A percentile compares a stretch with the other conserved stretches of the same genome.
Evolutionary conservation across 306 rosid genomes (phyloP).

Genomic region (Castanea sativa): DNA sequence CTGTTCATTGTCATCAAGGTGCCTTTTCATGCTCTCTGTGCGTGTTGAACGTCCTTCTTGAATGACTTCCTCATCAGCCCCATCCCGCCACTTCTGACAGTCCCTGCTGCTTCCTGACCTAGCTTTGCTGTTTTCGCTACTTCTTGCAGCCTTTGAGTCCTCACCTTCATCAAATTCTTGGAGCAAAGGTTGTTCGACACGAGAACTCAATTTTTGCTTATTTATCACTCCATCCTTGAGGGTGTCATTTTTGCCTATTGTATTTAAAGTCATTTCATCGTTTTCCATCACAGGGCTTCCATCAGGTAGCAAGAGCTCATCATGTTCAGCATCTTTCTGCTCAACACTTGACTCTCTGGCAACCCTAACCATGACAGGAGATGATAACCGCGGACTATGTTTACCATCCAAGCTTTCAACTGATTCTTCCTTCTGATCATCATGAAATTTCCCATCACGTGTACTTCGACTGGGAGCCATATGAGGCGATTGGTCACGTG

Average conservation of each 20-base stretch:
- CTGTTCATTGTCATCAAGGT: conserved; percentile 62
- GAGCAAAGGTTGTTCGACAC: conserved; percentile 51
- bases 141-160: conserved; percentile 85
- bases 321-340: conserved; percentile 53
- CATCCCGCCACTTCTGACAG: conserved; percentile 66
- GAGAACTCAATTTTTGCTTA: conserved; percentile 45
- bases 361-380: conserved; percentile 52
- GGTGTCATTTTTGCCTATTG: conserved; percentile 27
- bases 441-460: conserved; percentile 33
- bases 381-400: conserved; percentile 38
- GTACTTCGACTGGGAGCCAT: conserved; percentile 34
- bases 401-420: conserved; percentile 68
- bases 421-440: conserved; percentile 60
- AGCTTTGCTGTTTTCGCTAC: conserved; percentile 97
- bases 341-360: conserved; percentile 56
- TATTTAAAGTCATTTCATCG: conserved; percentile 42
- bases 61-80: conserved; percentile 84
- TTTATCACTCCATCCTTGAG: conserved; percentile 44
- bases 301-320: conserved; percentile 53
- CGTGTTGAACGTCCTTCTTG: conserved; percentile 67
- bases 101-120: conserved; percentile 93
- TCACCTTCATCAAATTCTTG: conserved; percentile 69
- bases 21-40: conserved; percentile 43
- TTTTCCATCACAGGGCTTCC: conserved; percentile 58
- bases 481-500: conserved; percentile 48